Conservation (phyloP, 371 early-diverging fungal genomes). For the Rhizomucor miehei region DNA sequence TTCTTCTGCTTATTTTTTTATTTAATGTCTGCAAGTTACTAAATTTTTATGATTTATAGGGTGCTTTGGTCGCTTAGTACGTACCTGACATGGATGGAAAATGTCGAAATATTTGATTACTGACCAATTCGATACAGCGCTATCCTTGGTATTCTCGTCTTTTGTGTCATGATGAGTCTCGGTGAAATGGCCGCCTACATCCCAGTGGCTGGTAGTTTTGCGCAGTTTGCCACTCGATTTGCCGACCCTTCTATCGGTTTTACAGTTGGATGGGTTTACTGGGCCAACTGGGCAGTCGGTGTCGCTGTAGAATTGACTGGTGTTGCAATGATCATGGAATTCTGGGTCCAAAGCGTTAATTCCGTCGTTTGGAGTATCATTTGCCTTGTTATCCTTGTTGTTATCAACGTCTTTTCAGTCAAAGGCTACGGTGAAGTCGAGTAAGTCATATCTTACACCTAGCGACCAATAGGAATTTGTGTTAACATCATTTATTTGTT, state of each 20-base stretch:
- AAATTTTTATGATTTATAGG: conserved; percentile 48
- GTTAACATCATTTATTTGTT: background rate
- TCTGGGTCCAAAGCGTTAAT: conserved; percentile 67
- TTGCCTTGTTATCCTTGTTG: conserved; percentile 56
- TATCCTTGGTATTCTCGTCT: conserved; percentile 81
- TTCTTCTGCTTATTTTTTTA: conserved; percentile 9
- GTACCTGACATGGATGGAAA: too few relatives aligned
- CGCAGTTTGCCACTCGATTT: conserved; percentile 80
- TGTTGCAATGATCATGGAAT: conserved; percentile 75
- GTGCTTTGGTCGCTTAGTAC: conserved; percentile 70
- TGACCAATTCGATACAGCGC: conserved; percentile 11
- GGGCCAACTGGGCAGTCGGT: conserved; percentile 83
- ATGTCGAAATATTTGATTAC: too few relatives aligned
- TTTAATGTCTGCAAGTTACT: too few relatives aligned
- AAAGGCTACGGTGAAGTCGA: conserved; percentile 68
- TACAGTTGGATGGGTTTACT: conserved; percentile 76
- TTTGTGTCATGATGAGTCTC: conserved; percentile 76
- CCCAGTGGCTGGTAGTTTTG: conserved; percentile 84
- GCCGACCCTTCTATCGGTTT: conserved; percentile 83
- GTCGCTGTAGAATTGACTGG: conserved; percentile 81
- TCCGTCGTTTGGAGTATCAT: conserved; percentile 62
- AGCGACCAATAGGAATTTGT: conserved; percentile 4
- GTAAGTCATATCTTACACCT: conserved; percentile 11
- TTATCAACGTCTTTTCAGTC: conserved; percentile 64
- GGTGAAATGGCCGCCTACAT: conserved; percentile 87